Evolutionary conservation across 2,329 filamentous ascomycete species (phyloP), one percentile per base, ranked within the genome.

Genomic region (Penicillium sp.): DNA sequence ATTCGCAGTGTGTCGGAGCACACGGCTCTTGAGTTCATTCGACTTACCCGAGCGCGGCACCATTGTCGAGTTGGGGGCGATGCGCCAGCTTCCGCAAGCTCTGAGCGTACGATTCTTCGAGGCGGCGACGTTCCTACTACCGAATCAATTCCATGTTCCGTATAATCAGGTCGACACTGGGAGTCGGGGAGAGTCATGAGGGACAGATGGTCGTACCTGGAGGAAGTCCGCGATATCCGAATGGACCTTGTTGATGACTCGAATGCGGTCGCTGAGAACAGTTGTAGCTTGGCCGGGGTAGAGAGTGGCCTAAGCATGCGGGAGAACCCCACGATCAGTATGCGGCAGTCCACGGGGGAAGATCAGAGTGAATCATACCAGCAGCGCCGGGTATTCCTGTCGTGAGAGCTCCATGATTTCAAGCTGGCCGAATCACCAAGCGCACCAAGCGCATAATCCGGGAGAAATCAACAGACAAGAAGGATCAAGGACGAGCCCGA

Each of bases 181-280:
- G 45, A 22, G 33, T 42, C 20, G 35, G 40, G 30, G 22, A 41
- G 45, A 38, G 44, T 28, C 41, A 22, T n/a, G 39, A 31, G 11
- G 43, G 45, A 33, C 31, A 48, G 24, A 31, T 56, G 46, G 48
- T 61, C 75, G 74, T 84, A 96, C 92, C 86, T 92, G 88, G 56
- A 99, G 82, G 90, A 92, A 99, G 76, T 97, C 92, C 71, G 92
- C 92, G 66, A 99, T 90, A 69, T 96, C 90, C 63, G 79, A 75
- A 74, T 99, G 96, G 75, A 95, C 77, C 72, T 87, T 90, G 65
- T 82, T 83, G 69, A 97, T 92, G 73, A 90, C 84, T 73, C 88
- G 89, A 63, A 97, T 83, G 66, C 94, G 89, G 63, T 96, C 92
- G 72, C 87, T 88, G 64, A 97, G 82, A 53, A 90, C 82, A 48